Percentiles rank a stretch among this genome's conserved stretches.
These are phyloP conservation scores for Scheffersomyces insectosa DNA, from an alignment of 1,139 yeast species.

Conservation along the genomic window DNA sequence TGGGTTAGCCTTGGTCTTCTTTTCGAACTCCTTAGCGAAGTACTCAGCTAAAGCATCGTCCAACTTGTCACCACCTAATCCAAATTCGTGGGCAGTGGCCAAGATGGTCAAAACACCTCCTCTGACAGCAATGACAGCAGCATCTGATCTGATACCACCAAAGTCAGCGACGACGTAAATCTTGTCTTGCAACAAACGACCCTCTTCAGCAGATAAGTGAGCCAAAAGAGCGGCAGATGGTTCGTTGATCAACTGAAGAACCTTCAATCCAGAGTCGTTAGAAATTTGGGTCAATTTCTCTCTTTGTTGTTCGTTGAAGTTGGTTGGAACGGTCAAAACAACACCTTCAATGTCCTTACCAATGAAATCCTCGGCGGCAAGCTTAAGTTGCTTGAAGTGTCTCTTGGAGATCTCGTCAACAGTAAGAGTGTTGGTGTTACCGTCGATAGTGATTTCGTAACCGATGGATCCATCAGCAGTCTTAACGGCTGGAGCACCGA, in stretches of 20 bases:
- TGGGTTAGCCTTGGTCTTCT: conserved; percentile 82
- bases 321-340: conserved; percentile 90
- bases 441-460: conserved; percentile 58
- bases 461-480: conserved; percentile 65
- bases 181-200: conserved; percentile 65
- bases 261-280: conserved; percentile 70
- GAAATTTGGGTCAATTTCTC: conserved; percentile 63
- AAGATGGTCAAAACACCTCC: conserved; percentile 90
- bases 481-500: conserved; percentile 76
- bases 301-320: conserved; percentile 76
- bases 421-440: conserved; percentile 48
- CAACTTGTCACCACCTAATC: conserved; percentile 84
- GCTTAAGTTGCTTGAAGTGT: conserved; percentile 78
- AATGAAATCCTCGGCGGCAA: conserved; percentile 90
- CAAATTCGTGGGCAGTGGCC: conserved; percentile 81
- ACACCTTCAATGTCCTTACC: conserved; percentile 82
- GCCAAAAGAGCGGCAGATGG: conserved; percentile 92
- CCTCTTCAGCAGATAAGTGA: conserved; percentile 57
- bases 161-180: conserved; percentile 92
- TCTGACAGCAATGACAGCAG: conserved; percentile 89
- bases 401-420: conserved; percentile 81
- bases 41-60: conserved; percentile 79
- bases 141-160: conserved; percentile 96
- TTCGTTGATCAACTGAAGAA: conserved; percentile 87
- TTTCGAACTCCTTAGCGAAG: conserved; percentile 92